Evolutionary conservation across 1,139 yeast genomes (phyloP).

Genomic region (Debaryomyces udenii): DNA sequence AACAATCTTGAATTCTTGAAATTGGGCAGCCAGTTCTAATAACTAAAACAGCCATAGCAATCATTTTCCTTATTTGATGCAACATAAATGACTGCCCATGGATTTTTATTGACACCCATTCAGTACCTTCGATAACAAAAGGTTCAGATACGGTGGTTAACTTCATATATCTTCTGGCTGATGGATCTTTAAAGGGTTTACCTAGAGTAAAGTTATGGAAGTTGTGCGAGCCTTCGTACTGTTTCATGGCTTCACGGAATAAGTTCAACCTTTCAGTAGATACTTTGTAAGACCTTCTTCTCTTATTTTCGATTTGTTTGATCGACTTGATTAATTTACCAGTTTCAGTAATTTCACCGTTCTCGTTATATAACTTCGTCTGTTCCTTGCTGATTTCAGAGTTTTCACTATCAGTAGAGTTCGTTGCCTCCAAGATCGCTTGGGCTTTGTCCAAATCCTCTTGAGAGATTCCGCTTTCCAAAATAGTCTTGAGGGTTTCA

Average conservation of each 20-base stretch:
- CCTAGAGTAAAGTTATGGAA: slow-evolving; percentile 96
- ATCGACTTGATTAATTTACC: slow-evolving; percentile 56
- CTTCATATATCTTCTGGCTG: slow-evolving; percentile 83
- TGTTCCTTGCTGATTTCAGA: slow-evolving; percentile 23
- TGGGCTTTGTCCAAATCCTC: slow-evolving; percentile 41
- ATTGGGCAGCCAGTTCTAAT: slow-evolving; percentile 86
- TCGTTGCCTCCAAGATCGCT: slow-evolving; percentile 16
- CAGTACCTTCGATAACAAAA: slow-evolving; percentile 88
- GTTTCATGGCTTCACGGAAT: slow-evolving; percentile 69
- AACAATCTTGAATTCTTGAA: slow-evolving; percentile 76
- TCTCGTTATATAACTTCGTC: slow-evolving; percentile 29
- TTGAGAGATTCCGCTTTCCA: slow-evolving; percentile 48
- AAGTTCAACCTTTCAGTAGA: slow-evolving; percentile 59
- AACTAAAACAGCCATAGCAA: slow-evolving; percentile 88
- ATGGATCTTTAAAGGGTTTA: slow-evolving; percentile 81
- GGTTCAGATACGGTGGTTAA: slow-evolving; percentile 83
- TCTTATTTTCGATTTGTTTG: slow-evolving; percentile 66
- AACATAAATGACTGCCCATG: slow-evolving; percentile 99
- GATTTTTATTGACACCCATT: slow-evolving; percentile 93
- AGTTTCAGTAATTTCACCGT: slow-evolving; percentile 41
- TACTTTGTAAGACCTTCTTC: slow-evolving; percentile 72
- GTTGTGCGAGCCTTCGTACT: slow-evolving; percentile 86
- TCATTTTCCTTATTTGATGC: slow-evolving; percentile 98
- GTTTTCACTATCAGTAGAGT: slow-evolving; percentile 25
- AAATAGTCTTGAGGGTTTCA: slow-evolving; percentile 47